Conservation (phyloP, 768 basidiomycete species). For the Rhizopogon vulgaris region DNA sequence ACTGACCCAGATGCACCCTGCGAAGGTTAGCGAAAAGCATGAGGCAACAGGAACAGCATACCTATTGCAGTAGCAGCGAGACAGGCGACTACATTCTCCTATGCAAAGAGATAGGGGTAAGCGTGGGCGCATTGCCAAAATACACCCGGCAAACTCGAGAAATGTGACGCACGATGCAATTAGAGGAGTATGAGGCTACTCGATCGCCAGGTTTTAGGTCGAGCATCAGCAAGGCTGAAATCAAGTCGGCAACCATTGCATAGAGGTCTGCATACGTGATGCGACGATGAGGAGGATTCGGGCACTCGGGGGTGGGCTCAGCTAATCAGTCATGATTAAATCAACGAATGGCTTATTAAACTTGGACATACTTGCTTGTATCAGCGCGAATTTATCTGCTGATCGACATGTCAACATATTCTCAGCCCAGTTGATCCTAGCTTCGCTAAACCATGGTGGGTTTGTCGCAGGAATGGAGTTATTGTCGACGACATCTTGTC, state of each 20-base stretch:
- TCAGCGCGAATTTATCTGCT: slow-evolving; percentile 52
- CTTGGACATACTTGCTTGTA: slow-evolving; percentile 56
- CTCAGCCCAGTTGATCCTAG: slow-evolving; percentile 74
- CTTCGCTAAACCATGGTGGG: slow-evolving; percentile 66
- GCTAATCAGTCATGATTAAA: slow-evolving; percentile 29
- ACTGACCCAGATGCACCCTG: slow-evolving; percentile 73
- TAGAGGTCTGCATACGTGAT: slow-evolving; percentile 58
- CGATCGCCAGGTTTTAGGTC: slow-evolving; percentile 62
- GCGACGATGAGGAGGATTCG: slow-evolving; percentile 37
- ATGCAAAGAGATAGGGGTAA: not conserved
- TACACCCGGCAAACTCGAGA: not conserved
- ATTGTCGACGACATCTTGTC: slow-evolving; percentile 51
- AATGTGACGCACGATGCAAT: slow-evolving; percentile 56
- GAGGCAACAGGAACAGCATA: slow-evolving; percentile 2
- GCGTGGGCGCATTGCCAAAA: slow-evolving; percentile 6
- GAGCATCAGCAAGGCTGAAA: slow-evolving; percentile 47
- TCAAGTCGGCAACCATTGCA: slow-evolving; percentile 45
- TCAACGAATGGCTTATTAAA: slow-evolving; percentile 10
- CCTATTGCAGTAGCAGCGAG: slow-evolving; percentile 65
- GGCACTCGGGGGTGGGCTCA: slow-evolving; percentile 50
- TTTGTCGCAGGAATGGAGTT: slow-evolving; percentile 49
- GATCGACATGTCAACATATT: slow-evolving; percentile 66
- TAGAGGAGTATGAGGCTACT: slow-evolving; percentile 73
- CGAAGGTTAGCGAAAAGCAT: not conserved
- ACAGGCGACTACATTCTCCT: slow-evolving; percentile 68